Evolutionary conservation across 257 asterid species (phyloP).

Genomic region (Scutellaria galericulata): DNA sequence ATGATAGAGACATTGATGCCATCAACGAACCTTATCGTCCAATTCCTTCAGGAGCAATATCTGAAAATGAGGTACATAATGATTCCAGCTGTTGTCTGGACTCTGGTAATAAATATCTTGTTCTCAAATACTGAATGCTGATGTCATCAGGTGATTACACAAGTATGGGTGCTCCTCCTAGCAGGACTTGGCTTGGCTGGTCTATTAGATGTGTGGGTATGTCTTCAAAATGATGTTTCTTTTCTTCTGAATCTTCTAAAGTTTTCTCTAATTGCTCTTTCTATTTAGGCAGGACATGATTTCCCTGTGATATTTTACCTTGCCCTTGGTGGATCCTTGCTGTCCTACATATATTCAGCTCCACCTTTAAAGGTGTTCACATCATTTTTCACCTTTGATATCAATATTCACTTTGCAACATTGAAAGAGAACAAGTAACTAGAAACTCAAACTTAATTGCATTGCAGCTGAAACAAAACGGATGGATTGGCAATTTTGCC

Average conservation of each 20-base stretch:
- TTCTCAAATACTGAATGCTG: constrained; percentile 32
- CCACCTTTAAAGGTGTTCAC: constrained; percentile 87
- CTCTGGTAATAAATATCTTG: constrained; percentile 11
- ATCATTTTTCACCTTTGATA: constrained; percentile 28
- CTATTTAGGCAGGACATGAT: constrained; percentile 84
- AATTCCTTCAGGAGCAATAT: constrained; percentile 89
- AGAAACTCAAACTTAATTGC: constrained; percentile 20
- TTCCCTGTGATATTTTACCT: constrained; percentile 85
- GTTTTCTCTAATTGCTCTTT: constrained; percentile 31
- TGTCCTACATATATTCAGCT: constrained; percentile 96
- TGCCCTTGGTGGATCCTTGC: constrained; percentile 92
- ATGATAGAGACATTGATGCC: constrained; percentile 95
- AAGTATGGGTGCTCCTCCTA: constrained; percentile 94
- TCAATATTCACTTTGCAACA: constrained; percentile 19
- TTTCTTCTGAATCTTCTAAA: constrained; percentile 13
- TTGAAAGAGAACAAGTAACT: constrained; percentile 8
- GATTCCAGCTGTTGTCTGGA: constrained; percentile 26
- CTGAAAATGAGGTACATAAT: constrained; percentile 71
- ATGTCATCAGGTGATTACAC: constrained; percentile 80
- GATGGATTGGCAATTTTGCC: constrained; percentile 99
- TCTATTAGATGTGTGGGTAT: constrained; percentile 87
- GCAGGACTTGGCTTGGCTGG: constrained; percentile 92
- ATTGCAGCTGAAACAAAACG: constrained; percentile 94
- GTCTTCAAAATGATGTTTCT: constrained; percentile 41
- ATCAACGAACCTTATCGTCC: constrained; percentile 97